These are phyloP conservation scores for Vinca minor DNA, from an alignment of 257 asterid genomes.

Conservation along the genomic window DNA sequence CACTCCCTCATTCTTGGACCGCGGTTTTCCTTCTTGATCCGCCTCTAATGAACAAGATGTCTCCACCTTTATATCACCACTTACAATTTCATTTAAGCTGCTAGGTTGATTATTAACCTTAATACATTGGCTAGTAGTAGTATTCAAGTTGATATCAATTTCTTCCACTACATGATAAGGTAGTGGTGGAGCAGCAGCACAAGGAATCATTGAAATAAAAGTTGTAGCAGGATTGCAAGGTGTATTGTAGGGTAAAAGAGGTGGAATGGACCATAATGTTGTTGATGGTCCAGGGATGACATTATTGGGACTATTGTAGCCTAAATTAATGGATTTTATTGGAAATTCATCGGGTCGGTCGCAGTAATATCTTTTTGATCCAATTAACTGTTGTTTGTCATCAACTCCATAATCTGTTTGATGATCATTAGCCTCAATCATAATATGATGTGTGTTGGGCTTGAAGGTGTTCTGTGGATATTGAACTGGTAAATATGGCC, in stretches of 20 bases:
- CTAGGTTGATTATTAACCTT: conserved; percentile 18
- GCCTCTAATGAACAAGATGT: conserved; percentile 20
- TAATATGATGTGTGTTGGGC: conserved; percentile 18
- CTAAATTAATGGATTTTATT: conserved; percentile 39
- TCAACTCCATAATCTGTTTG: conserved; percentile 14
- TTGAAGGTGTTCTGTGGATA: conserved; percentile 25
- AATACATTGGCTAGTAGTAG: conserved; percentile 11
- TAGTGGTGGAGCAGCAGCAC: conserved; percentile 17
- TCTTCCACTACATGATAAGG: conserved; percentile 24
- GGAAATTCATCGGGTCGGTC: conserved; percentile 30
- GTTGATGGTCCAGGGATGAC: conserved; percentile 25
- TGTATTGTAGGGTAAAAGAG: conserved; percentile 43
- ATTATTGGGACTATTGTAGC: conserved; percentile 43
- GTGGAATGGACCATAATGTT: conserved; percentile 49
- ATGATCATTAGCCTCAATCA: conserved; percentile 16
- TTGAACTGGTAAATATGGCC: conserved; percentile 40
- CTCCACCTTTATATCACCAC: conserved; percentile 35
- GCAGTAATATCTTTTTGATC: conserved; percentile 36
- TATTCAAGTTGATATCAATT: conserved; percentile 19
- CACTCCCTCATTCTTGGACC: conserved; percentile 21
- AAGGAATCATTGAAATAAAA: conserved; percentile 23
- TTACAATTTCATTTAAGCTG: conserved; percentile 9
- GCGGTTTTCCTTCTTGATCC: conserved; percentile 28
- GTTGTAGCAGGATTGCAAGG: conserved; percentile 30
- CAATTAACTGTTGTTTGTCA: conserved; percentile 26